Evolutionary conservation across 208 protist species (phyloP).

Genomic region (Leishmania tarentolae): DNA sequence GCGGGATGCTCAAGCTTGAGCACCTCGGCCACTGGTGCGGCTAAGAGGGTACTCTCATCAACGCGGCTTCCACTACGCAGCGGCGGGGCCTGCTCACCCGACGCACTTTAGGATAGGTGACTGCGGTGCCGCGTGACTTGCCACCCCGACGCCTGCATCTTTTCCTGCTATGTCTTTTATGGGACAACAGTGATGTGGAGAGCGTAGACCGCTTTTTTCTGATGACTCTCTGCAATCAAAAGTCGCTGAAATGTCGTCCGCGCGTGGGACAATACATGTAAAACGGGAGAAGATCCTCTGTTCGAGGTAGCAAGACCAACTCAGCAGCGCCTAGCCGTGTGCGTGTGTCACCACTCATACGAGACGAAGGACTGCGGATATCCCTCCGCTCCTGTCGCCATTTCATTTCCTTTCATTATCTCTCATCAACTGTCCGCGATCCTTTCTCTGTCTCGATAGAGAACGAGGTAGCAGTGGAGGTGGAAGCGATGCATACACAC

Average conservation of each 20-base stretch:
- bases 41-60: constrained; percentile 24
- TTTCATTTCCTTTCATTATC: neutral
- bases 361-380: neutral
- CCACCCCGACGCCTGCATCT: neutral
- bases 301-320: neutral
- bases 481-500: neutral
- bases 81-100: neutral
- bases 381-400: neutral
- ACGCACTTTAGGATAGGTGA: neutral
- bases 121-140: neutral
- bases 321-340: neutral
- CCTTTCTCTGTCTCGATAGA: neutral
- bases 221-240: neutral
- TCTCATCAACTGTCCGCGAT: neutral
- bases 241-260: neutral
- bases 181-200: neutral
- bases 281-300: neutral
- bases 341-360: neutral
- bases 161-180: neutral
- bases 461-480: neutral
- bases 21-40: constrained; percentile 33
- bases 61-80: neutral
- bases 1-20: constrained; percentile 53
- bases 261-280: neutral
- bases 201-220: neutral